phyloP scores from a whole-genome alignment of 2,329 filamentous ascomycete species.

The Diaporthe nobilis region DNA sequence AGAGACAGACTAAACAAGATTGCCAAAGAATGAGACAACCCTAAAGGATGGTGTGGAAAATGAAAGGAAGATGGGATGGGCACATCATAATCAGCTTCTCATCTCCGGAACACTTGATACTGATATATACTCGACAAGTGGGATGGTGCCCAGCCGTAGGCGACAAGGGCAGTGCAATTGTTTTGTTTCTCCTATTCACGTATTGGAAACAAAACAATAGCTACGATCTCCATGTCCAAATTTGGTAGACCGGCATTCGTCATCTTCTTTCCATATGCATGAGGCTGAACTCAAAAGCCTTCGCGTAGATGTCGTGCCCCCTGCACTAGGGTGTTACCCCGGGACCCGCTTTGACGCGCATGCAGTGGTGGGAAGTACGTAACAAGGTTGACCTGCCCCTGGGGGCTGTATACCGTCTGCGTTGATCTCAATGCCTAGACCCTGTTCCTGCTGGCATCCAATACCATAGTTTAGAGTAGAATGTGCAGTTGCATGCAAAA shows the following conservation, averaged over 20 bases:
- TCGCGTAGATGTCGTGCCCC: conserved; percentile 14
- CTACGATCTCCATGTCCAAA: not conserved
- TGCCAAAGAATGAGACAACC: conserved; percentile 4
- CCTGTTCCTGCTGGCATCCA: not conserved
- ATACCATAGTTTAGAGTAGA: not conserved
- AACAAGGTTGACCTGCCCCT: conserved; percentile 14
- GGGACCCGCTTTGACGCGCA: conserved; percentile 23
- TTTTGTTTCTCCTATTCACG: not conserved
- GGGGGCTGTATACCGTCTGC: not conserved
- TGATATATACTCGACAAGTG: not conserved
- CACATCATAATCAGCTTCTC: not conserved
- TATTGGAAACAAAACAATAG: not conserved
- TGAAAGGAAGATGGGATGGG: not conserved
- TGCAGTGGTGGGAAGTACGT: conserved; percentile 18
- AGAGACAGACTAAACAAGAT: not conserved
- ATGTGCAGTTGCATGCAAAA: not conserved
- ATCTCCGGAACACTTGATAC: not conserved
- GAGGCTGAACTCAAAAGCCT: conserved; percentile 13
- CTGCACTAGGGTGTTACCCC: not conserved
- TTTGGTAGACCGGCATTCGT: not conserved
- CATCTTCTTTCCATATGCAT: not conserved
- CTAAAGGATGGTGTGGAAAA: not conserved
- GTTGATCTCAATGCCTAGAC: conserved; percentile 16
- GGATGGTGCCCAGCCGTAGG: not conserved
- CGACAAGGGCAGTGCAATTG: not conserved